Base-by-base conservation (phyloP, 805 yeast species). In the Barnettozyma pratensis region DNA sequence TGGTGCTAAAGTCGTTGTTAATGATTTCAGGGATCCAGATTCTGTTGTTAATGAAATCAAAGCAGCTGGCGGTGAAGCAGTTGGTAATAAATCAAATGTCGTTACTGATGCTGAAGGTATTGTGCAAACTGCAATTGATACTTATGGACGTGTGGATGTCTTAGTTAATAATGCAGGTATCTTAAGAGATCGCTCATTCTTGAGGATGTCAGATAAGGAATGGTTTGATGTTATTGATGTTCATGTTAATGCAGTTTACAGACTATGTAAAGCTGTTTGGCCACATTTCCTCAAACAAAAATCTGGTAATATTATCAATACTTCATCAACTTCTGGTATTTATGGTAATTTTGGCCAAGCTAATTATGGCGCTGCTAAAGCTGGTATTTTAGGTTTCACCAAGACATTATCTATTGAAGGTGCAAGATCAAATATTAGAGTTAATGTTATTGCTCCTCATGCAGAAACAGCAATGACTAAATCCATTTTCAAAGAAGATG, bases 281-380 rank as follows among this genome's bases (percentile, higher is more conserved):
- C 97, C 97, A 36, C 72, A 85, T 55, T 87, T 92, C 66, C 56
- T 76, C 48, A 79, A 87, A 64, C 89, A 91, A 69, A 80, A 83
- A 57, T 76, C 77, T 47, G 97, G 98, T 58, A 77, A 81, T 54
- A 83, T 92, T 48, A 79, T 92, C 57, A 92, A 92, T 69, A 87
- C 96, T 41, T 79, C 97, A 27, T 90, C 97, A 19, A 92, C 98
- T 8, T 90, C 97, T 2, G 99, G 98, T 56, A 90, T 92, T 58
- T 92, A 92, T 68, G 99, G 99, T 55, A 89, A 86, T 73, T 92
- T 92, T 71, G 99, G 99, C 45, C 99, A 92, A 72, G 88, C 97
- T 38, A 92, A 92, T 73, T 92, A 92, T 68, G 83, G 96, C 25
- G 82, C 97, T 32, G 97, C 98, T 41, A 92, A 92, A 72, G 81